These are phyloP conservation scores for Populus hybrid DNA, from an alignment of 441 rosid genomes.

Conservation along the genomic window DNA sequence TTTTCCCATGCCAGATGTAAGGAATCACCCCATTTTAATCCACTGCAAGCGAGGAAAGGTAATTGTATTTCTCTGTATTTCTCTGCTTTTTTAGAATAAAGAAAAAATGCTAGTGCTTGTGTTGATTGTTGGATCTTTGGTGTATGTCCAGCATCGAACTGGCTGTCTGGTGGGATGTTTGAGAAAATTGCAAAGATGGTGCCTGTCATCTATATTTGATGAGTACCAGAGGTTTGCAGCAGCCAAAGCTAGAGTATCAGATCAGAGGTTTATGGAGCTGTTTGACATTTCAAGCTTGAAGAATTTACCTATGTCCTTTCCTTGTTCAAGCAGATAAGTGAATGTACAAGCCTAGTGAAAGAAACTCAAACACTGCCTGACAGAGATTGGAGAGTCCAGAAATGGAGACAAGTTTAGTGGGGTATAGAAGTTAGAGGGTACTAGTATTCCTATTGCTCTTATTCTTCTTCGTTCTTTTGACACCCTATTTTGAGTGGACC, in stretches of 20 bases:
- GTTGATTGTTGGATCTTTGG: not conserved
- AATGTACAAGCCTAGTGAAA: not conserved
- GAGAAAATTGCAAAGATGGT: conserved; percentile 86
- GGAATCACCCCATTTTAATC: conserved; percentile 80
- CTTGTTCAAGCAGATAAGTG: conserved; percentile 37
- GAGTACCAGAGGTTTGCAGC: conserved; percentile 73
- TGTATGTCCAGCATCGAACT: conserved; percentile 67
- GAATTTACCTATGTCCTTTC: conserved; percentile 41
- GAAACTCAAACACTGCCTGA: not conserved
- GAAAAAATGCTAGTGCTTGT: not conserved
- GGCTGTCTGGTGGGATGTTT: conserved; percentile 93
- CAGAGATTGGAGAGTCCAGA: not conserved
- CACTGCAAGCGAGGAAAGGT: conserved; percentile 95
- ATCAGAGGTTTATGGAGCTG: conserved; percentile 56
- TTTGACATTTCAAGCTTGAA: conserved; percentile 47
- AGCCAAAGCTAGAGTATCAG: conserved; percentile 51
- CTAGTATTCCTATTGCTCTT: too few species aligned
- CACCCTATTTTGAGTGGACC: not conserved
- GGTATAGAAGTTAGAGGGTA: too few species aligned
- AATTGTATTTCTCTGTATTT: conserved; percentile 1
- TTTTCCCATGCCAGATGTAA: conserved; percentile 52
- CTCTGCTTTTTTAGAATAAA: not conserved
- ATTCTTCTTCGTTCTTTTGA: too few species aligned
- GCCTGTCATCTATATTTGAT: conserved; percentile 64
- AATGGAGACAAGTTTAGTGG: not conserved